Evolutionary conservation across 257 asterid species (phyloP).

Genomic region (Echium plantagineum): DNA sequence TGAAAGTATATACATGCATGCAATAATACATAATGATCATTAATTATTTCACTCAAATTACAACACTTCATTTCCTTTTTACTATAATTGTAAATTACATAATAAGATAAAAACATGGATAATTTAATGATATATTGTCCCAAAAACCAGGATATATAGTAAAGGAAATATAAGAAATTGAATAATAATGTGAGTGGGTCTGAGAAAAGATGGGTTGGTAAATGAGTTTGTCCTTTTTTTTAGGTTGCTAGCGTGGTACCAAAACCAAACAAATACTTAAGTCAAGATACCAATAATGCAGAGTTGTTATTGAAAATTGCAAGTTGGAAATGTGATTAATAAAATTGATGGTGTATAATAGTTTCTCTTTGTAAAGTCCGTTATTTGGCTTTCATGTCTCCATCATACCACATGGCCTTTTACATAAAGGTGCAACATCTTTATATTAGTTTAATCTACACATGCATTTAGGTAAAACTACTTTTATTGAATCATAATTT

Average conservation of each 20-base stretch:
- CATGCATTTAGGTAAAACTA: conserved; percentile 23
- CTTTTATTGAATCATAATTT: conserved; percentile 26
- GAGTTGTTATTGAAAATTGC: conserved; percentile 33
- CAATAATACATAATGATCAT: too few relatives aligned
- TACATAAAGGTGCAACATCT: conserved; percentile 45
- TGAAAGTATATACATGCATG: too few relatives aligned
- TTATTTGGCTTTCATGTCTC: conserved; percentile 73
- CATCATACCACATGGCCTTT: conserved; percentile 84
- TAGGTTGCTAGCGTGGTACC: conserved; percentile 15
- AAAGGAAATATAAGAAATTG: conserved; percentile 35
- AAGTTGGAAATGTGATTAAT: conserved; percentile 46
- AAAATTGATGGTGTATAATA: conserved; percentile 10
- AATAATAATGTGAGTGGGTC: conserved; percentile 13
- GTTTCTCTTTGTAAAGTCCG: conserved; percentile 46
- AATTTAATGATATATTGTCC: background rate
- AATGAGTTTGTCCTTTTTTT: background rate
- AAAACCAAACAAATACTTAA: conserved; percentile 18
- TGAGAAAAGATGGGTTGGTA: background rate
- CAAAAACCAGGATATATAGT: background rate
- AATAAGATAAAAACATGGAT: background rate
- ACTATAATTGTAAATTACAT: background rate
- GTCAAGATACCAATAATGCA: conserved; percentile 46
- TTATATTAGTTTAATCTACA: conserved; percentile 27
- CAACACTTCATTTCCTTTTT: background rate
- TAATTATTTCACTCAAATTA: conserved; percentile 3